phyloP scores from a whole-genome alignment of 1,284 basidiomycete species.

The Austroboletus niveus region DNA sequence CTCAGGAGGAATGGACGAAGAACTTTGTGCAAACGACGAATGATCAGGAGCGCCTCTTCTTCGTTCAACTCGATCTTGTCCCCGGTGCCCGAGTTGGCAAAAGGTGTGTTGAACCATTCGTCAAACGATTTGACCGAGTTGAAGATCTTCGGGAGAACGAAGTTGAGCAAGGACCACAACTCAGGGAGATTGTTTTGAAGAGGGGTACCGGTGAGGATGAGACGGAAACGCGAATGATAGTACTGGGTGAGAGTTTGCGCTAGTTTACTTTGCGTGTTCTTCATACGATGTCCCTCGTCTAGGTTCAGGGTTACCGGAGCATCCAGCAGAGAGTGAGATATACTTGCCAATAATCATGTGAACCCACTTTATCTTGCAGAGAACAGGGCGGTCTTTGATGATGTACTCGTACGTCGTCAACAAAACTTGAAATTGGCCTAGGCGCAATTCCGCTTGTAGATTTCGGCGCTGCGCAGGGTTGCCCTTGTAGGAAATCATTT shows the following conservation, averaged over 20 bases:
- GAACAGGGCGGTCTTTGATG: conserved; percentile 92
- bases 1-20: conserved; percentile 95
- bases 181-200: conserved; percentile 99
- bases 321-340: not conserved
- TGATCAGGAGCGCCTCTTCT: conserved; percentile 98
- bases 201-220: conserved; percentile 97
- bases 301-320: conserved; percentile 4
- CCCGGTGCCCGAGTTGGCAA: conserved; percentile 93
- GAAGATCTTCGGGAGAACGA: conserved; percentile 97
- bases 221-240: conserved; percentile 91
- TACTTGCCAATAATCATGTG: conserved; percentile 93
- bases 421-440: conserved; percentile 90
- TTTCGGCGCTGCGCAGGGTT: conserved; percentile 79
- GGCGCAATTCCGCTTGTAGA: conserved; percentile 72
- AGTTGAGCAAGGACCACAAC: conserved; percentile 97
- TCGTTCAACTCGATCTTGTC: conserved; percentile 99
- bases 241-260: conserved; percentile 90
- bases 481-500: conserved; percentile 90
- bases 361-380: conserved; percentile 94
- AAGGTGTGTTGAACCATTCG: conserved; percentile 99
- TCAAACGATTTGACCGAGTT: conserved; percentile 99
- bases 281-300: conserved; percentile 99
- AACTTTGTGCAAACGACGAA: conserved; percentile 98
- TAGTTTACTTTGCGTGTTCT: conserved; percentile 97
- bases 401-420: conserved; percentile 99